phyloP scores from a whole-genome alignment of 139 green algal genomes.

The Coelastrella sp. region DNA sequence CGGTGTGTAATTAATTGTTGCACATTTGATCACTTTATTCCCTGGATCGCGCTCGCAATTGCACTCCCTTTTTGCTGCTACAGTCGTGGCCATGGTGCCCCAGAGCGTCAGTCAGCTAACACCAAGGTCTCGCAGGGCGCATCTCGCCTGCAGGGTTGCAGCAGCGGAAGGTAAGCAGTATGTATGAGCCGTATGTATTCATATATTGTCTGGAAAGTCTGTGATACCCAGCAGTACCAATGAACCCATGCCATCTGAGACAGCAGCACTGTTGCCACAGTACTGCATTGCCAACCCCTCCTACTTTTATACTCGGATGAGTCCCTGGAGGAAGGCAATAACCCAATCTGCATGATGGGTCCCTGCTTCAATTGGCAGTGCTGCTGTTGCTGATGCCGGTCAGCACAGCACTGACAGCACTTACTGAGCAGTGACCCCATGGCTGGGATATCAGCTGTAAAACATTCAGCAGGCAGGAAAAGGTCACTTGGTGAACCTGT shows the following conservation, averaged over 20 bases:
- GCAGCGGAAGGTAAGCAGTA: conserved; percentile 1
- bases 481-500: no score
- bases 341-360: no score
- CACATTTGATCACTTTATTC: no score
- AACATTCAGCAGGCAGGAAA: no score
- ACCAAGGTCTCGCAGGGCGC: neutral
- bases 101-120: neutral
- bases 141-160: conserved; percentile 17
- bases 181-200: neutral
- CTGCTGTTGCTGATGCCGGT: no score
- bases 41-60: neutral
- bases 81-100: conserved; percentile 32
- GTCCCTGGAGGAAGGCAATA: no score
- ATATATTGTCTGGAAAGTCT: neutral
- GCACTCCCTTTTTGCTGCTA: neutral
- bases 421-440: no score
- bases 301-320: no score
- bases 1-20: no score
- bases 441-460: no score
- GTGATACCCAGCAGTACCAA: neutral
- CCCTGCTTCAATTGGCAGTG: no score
- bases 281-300: neutral
- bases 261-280: neutral
- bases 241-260: neutral
- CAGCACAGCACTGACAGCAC: no score